phyloP scores from a whole-genome alignment of 129 eudicot genomes.

The Flaveria brownii region DNA sequence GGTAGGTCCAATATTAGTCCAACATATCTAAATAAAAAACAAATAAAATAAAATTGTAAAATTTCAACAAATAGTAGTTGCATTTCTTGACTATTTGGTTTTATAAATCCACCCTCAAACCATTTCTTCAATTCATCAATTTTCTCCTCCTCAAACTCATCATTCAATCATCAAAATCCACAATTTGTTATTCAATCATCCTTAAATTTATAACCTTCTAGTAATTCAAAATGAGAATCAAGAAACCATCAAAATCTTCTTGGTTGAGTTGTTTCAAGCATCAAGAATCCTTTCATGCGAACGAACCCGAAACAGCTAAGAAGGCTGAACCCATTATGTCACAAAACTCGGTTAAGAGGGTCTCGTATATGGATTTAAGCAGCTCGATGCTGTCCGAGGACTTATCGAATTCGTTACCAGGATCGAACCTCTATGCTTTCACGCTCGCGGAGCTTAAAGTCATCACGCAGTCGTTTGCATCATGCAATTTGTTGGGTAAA shows the following conservation, averaged over 20 bases:
- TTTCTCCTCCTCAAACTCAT: slow-evolving; percentile 23
- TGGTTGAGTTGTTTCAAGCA: slow-evolving; percentile 44
- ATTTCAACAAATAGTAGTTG: not conserved
- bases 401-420: slow-evolving; percentile 65
- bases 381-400: slow-evolving; percentile 54
- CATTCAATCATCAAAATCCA: slow-evolving; percentile 13
- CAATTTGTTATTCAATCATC: slow-evolving; percentile 22
- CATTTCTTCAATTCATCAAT: slow-evolving; percentile 27
- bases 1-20: not conserved
- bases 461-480: slow-evolving; percentile 71
- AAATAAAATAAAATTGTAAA: not conserved
- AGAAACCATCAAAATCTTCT: slow-evolving; percentile 47
- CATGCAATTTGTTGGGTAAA: slow-evolving; percentile 71
- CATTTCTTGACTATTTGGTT: slow-evolving; percentile 30
- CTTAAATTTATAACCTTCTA: not conserved
- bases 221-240: slow-evolving; percentile 41
- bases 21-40: slow-evolving; percentile 10
- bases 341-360: slow-evolving; percentile 42
- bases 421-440: slow-evolving; percentile 68
- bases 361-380: slow-evolving; percentile 52
- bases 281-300: slow-evolving; percentile 1
- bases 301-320: not conserved
- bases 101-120: slow-evolving; percentile 31
- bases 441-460: slow-evolving; percentile 65
- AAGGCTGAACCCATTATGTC: slow-evolving; percentile 16